phyloP scores from a whole-genome alignment of 2,329 filamentous ascomycete genomes.

The Apiospora marii region DNA sequence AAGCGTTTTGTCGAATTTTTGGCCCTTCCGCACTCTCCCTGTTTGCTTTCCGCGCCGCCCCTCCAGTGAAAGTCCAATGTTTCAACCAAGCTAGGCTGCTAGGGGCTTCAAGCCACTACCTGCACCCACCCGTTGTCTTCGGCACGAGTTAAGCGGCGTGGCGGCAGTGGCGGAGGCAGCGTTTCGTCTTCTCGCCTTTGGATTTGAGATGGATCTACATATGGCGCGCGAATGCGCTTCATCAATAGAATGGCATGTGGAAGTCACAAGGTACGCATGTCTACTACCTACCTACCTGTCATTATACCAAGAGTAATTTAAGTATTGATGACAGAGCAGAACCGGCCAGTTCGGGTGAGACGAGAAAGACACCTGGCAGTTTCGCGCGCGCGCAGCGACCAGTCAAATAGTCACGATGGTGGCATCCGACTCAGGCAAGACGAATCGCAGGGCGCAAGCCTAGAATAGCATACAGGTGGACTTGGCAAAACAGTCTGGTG shows the following conservation, averaged over 20 bases:
- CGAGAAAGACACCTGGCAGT: not conserved
- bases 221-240: not conserved
- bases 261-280: not conserved
- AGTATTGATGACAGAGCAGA: not conserved
- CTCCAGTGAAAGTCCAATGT: not conserved
- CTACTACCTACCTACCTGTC: not conserved
- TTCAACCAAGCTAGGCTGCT: not conserved
- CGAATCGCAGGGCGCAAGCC: not conserved
- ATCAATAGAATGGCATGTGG: not conserved
- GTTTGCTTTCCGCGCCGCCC: not conserved
- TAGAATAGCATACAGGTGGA: not conserved
- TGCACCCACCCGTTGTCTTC: not conserved
- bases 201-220: too few relatives aligned
- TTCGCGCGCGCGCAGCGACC: not conserved
- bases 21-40: too few relatives aligned
- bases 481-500: not conserved
- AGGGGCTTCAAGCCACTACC: not conserved
- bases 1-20: too few relatives aligned
- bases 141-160: not conserved
- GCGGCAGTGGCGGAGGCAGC: not conserved
- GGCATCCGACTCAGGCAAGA: not conserved
- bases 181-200: too few relatives aligned
- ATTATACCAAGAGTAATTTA: not conserved
- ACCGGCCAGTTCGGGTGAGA: not conserved
- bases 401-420: conserved; percentile 1